Base-by-base conservation (phyloP, 768 basidiomycete species). In the Filobasidium wieringae region DNA sequence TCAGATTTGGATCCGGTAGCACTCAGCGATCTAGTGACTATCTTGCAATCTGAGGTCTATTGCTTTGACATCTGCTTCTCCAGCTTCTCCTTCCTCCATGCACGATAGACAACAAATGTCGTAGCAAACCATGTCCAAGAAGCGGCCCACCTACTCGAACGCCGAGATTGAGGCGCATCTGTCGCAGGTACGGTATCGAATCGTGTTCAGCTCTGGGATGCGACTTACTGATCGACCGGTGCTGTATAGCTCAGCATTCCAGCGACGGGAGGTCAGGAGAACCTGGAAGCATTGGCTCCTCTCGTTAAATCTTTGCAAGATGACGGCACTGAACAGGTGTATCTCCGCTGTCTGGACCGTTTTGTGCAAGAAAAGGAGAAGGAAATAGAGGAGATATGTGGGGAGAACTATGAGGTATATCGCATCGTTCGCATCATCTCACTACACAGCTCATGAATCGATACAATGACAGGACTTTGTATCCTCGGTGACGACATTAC, bases 331-430 rank as follows among this genome's bases (percentile, higher is more conserved):
- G 90, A 95, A 68, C 91, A 95, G 57, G 80, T 82, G 11, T 97
- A 89, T 75, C 80, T 97, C 55, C 82, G 86, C 53, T 87, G 84
- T 41, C 77, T 96, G 40, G 85, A 87, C 67, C 79, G 77, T n/a
- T 86, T 96, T 67, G 85, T 96, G 59, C 84, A 89, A 68, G 83
- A 90, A 63, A 95, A 96, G 76, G 95, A 99, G 72, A 79, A 81
- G 60, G 93, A 97, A 74, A 99, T 99, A 72, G 89, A 97, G 76
- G 83, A 81, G 59, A 91, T 96, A 72, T 97, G 95, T 76, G 82
- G 84, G 57, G 87, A 90, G 64, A 97, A 97, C 73, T 96, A 97
- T 68, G 89, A 76, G 71, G 77, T 76, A 24, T 36, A 69, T 58
- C 33, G 15, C 4, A 30, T 30, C 29, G 17, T 29, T 15, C 7